Percentiles rank a stretch among this genome's conserved stretches.
phyloP scores from a whole-genome alignment of 202 grass and related monocot genomes.

The Cymbopogon flexuosus region DNA sequence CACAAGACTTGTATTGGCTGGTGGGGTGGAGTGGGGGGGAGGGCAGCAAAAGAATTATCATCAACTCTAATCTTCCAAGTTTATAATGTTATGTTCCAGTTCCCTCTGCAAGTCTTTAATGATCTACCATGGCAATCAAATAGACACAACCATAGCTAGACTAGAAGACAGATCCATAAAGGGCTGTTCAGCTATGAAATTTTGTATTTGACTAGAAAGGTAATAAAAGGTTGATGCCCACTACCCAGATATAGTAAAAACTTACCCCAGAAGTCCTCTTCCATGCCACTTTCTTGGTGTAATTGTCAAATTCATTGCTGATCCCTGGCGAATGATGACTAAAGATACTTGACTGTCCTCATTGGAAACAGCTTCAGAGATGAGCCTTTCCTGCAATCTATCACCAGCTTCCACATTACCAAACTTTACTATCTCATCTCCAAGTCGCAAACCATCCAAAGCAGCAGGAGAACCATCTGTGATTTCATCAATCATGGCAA shows the following conservation, averaged over 20 bases:
- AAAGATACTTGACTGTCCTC: slow-evolving; percentile 53
- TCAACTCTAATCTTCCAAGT: not conserved
- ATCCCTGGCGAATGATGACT: slow-evolving; percentile 56
- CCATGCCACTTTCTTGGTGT: slow-evolving; percentile 85
- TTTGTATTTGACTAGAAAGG: not conserved
- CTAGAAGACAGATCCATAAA: not conserved
- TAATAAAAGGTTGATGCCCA: not conserved
- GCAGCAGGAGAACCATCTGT: slow-evolving; percentile 76
- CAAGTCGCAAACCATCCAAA: slow-evolving; percentile 75
- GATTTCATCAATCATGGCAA: slow-evolving; percentile 94
- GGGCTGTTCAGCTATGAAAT: not conserved
- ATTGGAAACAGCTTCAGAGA: slow-evolving; percentile 66
- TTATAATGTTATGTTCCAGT: not conserved
- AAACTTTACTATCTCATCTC: slow-evolving; percentile 89
- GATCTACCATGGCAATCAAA: not conserved
- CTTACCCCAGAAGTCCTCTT: slow-evolving; percentile 84
- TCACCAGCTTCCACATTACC: slow-evolving; percentile 70
- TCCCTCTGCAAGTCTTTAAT: not conserved
- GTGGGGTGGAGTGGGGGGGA: too few relatives aligned
- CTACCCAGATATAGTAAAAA: slow-evolving; percentile 18
- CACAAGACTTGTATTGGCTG: too few relatives aligned
- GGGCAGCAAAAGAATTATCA: too few relatives aligned
- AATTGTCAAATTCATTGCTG: slow-evolving; percentile 50
- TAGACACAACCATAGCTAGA: not conserved
- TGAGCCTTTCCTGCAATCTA: slow-evolving; percentile 65